A percentile compares a stretch with the other conserved stretches of the same genome.
These are phyloP conservation scores for Magnolia sinica DNA, from an alignment of 164 flowering plant genomes.

Conservation along the genomic window DNA sequence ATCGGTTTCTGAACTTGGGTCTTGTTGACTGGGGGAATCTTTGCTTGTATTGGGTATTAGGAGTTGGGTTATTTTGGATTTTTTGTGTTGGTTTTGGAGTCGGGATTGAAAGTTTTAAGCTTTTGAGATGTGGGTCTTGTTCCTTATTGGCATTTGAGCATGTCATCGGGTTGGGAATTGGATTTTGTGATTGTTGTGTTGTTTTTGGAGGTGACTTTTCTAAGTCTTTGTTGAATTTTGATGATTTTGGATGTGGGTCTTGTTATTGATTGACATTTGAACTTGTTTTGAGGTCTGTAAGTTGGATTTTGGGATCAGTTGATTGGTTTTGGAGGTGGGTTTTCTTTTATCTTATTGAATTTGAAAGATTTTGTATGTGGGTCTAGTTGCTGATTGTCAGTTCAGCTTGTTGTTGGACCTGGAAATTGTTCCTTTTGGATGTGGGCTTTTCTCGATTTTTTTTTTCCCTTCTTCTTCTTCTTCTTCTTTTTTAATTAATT, in stretches of 20 bases:
- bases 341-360: too few relatives aligned
- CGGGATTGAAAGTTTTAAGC: background rate
- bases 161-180: background rate
- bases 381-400: too few relatives aligned
- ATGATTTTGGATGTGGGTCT: background rate
- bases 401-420: too few relatives aligned
- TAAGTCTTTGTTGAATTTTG: background rate
- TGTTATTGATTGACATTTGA: background rate
- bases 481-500: too few relatives aligned
- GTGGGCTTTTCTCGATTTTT: too few relatives aligned
- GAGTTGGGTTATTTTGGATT: background rate
- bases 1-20: background rate
- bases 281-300: background rate
- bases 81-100: background rate
- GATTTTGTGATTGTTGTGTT: background rate
- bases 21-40: background rate
- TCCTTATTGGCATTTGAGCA: background rate
- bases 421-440: too few relatives aligned
- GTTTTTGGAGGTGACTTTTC: background rate
- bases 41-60: background rate
- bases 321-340: background rate
- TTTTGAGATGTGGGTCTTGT: slow-evolving; percentile 1
- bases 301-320: background rate
- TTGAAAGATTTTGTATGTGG: too few relatives aligned
- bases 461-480: too few relatives aligned